These are phyloP conservation scores for Verticillium isaacii DNA, from an alignment of 2,329 filamentous ascomycete species.

Conservation along the genomic window DNA sequence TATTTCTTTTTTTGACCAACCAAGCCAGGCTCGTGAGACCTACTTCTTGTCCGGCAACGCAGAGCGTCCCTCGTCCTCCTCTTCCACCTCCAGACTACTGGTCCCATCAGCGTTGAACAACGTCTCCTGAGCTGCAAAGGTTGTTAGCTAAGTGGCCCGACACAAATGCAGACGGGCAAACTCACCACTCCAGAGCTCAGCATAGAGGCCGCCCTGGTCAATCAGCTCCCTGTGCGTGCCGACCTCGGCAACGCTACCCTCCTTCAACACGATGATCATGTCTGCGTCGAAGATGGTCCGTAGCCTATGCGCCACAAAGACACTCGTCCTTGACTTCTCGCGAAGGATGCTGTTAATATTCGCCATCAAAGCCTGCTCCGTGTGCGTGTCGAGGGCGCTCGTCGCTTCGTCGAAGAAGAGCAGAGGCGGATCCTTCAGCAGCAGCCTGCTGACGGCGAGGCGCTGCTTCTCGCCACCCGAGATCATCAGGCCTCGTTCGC, in stretches of 20 bases:
- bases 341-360: slow-evolving; percentile 92
- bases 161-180: slow-evolving; percentile 12
- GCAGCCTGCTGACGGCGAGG: slow-evolving; percentile 73
- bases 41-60: not conserved
- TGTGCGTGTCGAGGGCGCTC: slow-evolving; percentile 87
- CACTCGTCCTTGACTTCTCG: slow-evolving; percentile 83
- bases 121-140: slow-evolving; percentile 54
- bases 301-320: slow-evolving; percentile 90
- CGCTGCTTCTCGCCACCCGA: slow-evolving; percentile 93
- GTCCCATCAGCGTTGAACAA: slow-evolving; percentile 44
- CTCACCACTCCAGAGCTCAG: slow-evolving; percentile 85
- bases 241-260: slow-evolving; percentile 79
- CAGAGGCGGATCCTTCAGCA: slow-evolving; percentile 84
- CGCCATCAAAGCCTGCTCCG: slow-evolving; percentile 81
- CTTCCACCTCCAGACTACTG: slow-evolving; percentile 40
- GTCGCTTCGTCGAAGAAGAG: slow-evolving; percentile 96
- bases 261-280: slow-evolving; percentile 83
- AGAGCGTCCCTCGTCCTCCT: not conserved
- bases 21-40: too few species aligned
- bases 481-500: slow-evolving; percentile 94
- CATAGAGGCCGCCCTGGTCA: slow-evolving; percentile 73
- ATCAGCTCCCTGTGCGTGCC: slow-evolving; percentile 85
- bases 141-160: slow-evolving; percentile 9
- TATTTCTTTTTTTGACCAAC: too few species aligned
- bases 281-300: slow-evolving; percentile 93